Evolutionary conservation across 352 stramenopile genomes (phyloP), one percentile per base, ranked within the genome.

Genomic region (Pythium diclinum): DNA sequence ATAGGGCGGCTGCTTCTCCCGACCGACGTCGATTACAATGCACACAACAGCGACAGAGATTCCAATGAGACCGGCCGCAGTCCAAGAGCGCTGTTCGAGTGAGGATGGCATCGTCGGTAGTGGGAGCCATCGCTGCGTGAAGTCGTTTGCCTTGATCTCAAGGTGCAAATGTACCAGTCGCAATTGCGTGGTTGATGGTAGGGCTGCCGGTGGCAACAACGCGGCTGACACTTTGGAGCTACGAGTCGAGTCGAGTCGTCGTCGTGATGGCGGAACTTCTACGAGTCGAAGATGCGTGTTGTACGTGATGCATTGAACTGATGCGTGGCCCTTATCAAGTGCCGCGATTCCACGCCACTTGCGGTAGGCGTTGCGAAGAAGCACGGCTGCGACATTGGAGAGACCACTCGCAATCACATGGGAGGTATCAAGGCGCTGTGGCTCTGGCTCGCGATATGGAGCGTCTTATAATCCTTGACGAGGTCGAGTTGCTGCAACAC

Each of bases 341-440:
- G 6, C 19, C 6, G 21, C 19, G 6, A 33, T 32, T 16, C 13
- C 11, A 2, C 17, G 28, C 6, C 11, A 60, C 23, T 61, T 60
- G 0, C 68, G 68, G n/a, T 61, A 61, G 7, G 63, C 63, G 16
- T 75, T 75, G 3, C 68, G 68, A 3, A 66, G 10, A 7, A 75
- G 14, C 16, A 72, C 7, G 19, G 66, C 7, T 25, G 52, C 21
- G 11, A 65, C 61, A 7, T 51, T 64, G 1, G 23, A 23, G 3
- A 67, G 16, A 17, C 49, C 42, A n/a, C 71, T 75, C 11, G 63
- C 32, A 23, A 66, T 33, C 16, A 75, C 32, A 10, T 75, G 44
- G 1, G 23, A 46, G 17, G 48, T 51, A 7, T 42, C 11, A 10
- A 65, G 47, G 16, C 21, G 9, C 30, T 52, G 48, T 17, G 33